These are phyloP conservation scores for Sungouiozyma ichnusensis DNA, from an alignment of 805 yeast species.

Conservation along the genomic window DNA sequence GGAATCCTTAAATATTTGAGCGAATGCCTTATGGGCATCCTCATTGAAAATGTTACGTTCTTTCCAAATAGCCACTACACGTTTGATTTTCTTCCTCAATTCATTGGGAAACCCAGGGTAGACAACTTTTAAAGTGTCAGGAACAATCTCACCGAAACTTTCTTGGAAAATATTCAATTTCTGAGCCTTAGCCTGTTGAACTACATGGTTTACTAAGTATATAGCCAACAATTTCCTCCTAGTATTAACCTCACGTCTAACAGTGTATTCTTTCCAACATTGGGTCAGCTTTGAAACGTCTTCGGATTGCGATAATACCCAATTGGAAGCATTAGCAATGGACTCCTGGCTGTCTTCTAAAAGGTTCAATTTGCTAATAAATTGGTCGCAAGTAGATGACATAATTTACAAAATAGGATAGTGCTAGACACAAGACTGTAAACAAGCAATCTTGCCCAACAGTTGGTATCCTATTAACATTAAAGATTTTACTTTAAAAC, in stretches of 20 bases:
- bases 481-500: too few species aligned
- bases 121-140: constrained; percentile 29
- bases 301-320: constrained; percentile 23
- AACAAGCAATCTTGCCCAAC: too few species aligned
- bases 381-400: constrained; percentile 24
- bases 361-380: constrained; percentile 15
- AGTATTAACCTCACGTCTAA: constrained; percentile 16
- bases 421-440: too few species aligned
- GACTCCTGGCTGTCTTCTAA: constrained; percentile 29
- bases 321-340: constrained; percentile 25
- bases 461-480: too few species aligned
- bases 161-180: constrained; percentile 23
- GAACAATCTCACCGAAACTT: constrained; percentile 20
- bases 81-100: constrained; percentile 40
- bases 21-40: constrained; percentile 9
- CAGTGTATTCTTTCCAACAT: constrained; percentile 21
- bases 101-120: constrained; percentile 31
- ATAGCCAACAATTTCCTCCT: constrained; percentile 23
- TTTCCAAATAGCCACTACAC: constrained; percentile 58
- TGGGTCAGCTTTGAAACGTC: constrained; percentile 19
- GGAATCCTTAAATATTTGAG: neutral
- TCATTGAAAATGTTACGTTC: constrained; percentile 43
- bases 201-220: constrained; percentile 27
- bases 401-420: too few species aligned
- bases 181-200: constrained; percentile 26